Base-by-base conservation (phyloP, 1,139 yeast genomes). In the Pichia sp. region DNA sequence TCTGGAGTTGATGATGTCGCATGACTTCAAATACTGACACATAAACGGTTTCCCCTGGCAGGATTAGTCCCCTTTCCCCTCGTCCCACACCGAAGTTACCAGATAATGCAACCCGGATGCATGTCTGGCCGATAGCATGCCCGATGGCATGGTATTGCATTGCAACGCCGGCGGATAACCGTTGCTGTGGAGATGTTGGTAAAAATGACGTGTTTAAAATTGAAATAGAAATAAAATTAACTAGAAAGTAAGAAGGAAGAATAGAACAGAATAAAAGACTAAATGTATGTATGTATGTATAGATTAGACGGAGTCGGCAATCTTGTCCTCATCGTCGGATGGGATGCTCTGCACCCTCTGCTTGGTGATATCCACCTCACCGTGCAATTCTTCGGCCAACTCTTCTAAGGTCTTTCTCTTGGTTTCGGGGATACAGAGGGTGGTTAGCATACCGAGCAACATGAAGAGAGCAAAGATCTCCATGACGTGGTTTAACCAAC, bases 401-500 rank as follows among this genome's bases (percentile, higher is more conserved):
- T 87, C 85, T 76, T 89, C 96, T 66, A 89, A 80, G 51, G 96
- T 87, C 81, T 79, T 82, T 78, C 96, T 82, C 82, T 85, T 87
- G 62, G 96, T 89, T 78, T 90, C 97, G 64, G 96, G 96, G 62
- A 89, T 73, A 65, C 87, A 78, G 54, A 87, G 68, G 26, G 93
- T 72, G 51, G 84, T 72, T 64, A 77, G 72, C 64, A 84, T 67
- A 75, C 96, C 96, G 54, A 84, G 63, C 72, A 89, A 78, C 96
- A 90, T 89, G 81, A 90, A 90, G 57, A 88, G 77, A 16, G 96
- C 96, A 69, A 87, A 90, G 71, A 90, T 88, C 75, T 88, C 90
- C 95, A 90, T 87, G 61, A 89, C 95, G 65, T 89, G 96, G 54
- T 90, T 88, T 69, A 89, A 80, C 84, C 81, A 89, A 82, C 96